Evolutionary conservation across 768 basidiomycete species (phyloP).

Genomic region (Tricholoma matsutake): DNA sequence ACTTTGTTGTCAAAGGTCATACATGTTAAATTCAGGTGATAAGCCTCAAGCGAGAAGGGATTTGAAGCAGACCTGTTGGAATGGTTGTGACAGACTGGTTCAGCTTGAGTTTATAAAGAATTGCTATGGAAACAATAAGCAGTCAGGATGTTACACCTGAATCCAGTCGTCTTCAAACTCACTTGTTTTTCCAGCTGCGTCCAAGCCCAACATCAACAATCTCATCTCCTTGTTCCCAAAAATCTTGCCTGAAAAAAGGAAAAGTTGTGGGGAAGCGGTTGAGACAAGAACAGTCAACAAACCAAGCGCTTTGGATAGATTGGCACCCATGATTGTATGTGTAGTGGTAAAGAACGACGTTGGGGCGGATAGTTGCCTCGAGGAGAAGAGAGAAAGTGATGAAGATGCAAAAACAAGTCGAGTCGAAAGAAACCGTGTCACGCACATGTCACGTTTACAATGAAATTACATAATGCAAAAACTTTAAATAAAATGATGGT

Average conservation of each 20-base stretch:
- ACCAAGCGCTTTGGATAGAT: conserved; percentile 84
- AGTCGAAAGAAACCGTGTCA: conserved; percentile 5
- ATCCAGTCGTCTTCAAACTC: conserved; percentile 27
- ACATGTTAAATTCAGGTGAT: conserved; percentile 4
- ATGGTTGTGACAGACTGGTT: conserved; percentile 99
- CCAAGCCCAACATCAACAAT: conserved; percentile 93
- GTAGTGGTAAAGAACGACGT: conserved; percentile 65
- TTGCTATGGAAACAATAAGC: conserved; percentile 54
- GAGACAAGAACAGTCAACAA: conserved; percentile 18
- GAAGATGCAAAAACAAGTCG: conserved; percentile 1
- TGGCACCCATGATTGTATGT: conserved; percentile 68
- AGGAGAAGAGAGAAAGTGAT: conserved; percentile 22
- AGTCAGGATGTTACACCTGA: conserved; percentile 5
- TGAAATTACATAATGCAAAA: neutral
- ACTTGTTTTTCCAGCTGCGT: conserved; percentile 99
- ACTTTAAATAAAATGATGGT: no score
- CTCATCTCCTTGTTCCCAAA: conserved; percentile 99
- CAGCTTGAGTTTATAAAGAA: conserved; percentile 97
- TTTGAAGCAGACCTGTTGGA: conserved; percentile 69
- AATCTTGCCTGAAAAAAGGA: conserved; percentile 62
- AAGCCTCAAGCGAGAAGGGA: neutral
- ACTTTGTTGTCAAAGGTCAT: conserved; percentile 41
- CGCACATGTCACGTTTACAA: conserved; percentile 2
- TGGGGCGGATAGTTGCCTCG: conserved; percentile 25
- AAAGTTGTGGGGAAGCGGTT: conserved; percentile 10